Conservation (phyloP, 1,284 basidiomycete genomes). For the Cutaneotrichosporon mucoides region DNA sequence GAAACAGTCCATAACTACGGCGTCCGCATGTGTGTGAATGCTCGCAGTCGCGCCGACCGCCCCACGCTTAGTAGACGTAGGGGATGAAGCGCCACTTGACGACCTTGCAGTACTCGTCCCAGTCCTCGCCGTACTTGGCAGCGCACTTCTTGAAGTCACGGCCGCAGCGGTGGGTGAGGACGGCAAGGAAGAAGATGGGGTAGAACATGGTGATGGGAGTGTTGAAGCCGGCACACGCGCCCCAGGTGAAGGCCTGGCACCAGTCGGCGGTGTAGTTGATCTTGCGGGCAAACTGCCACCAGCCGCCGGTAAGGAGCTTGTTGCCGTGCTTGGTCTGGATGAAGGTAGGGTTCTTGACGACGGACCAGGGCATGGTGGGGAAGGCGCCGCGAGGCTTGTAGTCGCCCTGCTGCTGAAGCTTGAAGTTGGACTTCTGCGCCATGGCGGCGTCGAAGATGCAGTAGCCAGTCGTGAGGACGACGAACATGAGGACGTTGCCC, state of each 20-base stretch:
- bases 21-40: too few relatives aligned
- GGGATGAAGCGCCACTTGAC: constrained; percentile 90
- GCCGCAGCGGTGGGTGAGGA: constrained; percentile 79
- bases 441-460: constrained; percentile 88
- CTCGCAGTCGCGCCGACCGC: too few relatives aligned
- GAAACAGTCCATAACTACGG: too few relatives aligned
- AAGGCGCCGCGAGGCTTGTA: constrained; percentile 82
- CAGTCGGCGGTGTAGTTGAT: constrained; percentile 50
- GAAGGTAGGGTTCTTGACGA: constrained; percentile 81
- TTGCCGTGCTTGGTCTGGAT: constrained; percentile 89
- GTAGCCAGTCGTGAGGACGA: constrained; percentile 76
- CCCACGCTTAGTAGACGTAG: constrained; percentile 49
- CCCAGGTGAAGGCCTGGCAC: constrained; percentile 83
- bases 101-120: constrained; percentile 77
- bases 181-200: constrained; percentile 85
- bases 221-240: constrained; percentile 72
- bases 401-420: constrained; percentile 91
- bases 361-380: constrained; percentile 85
- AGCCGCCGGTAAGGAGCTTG: constrained; percentile 54
- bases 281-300: constrained; percentile 74
- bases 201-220: constrained; percentile 94
- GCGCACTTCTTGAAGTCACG: constrained; percentile 93
- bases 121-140: constrained; percentile 91
- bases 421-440: constrained; percentile 97
- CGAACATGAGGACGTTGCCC: constrained; percentile 37